Evolutionary conservation across 495 filamentous ascomycete genomes (phyloP).

Genomic region (Xylaria telfairii): DNA sequence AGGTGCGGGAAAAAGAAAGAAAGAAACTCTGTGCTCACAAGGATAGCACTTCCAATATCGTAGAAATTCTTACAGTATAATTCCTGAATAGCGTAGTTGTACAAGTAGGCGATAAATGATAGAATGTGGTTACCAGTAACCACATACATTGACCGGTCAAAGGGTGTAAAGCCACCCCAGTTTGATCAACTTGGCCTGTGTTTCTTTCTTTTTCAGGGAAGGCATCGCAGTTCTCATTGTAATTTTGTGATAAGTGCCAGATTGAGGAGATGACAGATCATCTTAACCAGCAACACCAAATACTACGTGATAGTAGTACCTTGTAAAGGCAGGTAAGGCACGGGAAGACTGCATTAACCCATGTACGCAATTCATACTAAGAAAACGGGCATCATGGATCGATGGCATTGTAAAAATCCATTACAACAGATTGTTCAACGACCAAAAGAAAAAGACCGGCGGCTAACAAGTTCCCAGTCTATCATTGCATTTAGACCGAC

Average conservation of each 20-base stretch:
- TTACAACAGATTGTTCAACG: background rate
- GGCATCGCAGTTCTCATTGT: background rate
- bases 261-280: background rate
- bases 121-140: background rate
- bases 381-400: slow-evolving; percentile 15
- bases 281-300: background rate
- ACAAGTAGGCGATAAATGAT: background rate
- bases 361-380: slow-evolving; percentile 7
- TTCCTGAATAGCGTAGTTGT: background rate
- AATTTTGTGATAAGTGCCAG: background rate
- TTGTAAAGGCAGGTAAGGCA: no score
- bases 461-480: background rate
- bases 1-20: slow-evolving; percentile 11
- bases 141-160: slow-evolving; percentile 13
- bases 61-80: background rate
- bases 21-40: background rate
- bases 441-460: slow-evolving; percentile 1
- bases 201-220: slow-evolving; percentile 5
- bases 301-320: background rate
- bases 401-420: background rate
- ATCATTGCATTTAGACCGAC: background rate
- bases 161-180: background rate
- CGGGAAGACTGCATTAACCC: slow-evolving; percentile 2
- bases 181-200: background rate
- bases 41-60: background rate